A percentile compares a stretch with the other conserved stretches of the same genome.
These are phyloP conservation scores for Scorias spongiosa DNA, from an alignment of 2,329 filamentous ascomycete genomes.

Conservation along the genomic window DNA sequence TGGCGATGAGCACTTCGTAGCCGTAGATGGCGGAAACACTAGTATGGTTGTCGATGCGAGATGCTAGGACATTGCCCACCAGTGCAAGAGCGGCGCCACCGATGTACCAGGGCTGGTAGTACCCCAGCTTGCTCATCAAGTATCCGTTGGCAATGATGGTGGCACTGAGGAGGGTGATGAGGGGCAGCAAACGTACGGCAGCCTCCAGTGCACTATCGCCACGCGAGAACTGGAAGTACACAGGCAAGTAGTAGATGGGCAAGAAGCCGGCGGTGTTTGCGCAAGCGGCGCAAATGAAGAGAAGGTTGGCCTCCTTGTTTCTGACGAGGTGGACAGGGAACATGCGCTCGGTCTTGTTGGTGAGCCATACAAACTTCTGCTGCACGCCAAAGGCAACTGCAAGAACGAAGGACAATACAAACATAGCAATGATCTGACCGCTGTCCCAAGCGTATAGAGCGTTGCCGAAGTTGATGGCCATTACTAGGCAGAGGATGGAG, in stretches of 20 bases:
- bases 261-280: constrained; percentile 3
- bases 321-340: background rate
- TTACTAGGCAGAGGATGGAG: too few species aligned
- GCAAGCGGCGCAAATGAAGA: constrained; percentile 8
- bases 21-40: too few species aligned
- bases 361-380: background rate
- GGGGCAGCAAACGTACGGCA: background rate
- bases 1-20: too few species aligned
- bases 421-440: background rate
- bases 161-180: too few species aligned
- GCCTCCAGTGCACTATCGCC: background rate
- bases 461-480: too few species aligned
- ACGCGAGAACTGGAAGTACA: background rate
- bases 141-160: too few species aligned
- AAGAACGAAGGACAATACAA: background rate
- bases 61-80: background rate
- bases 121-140: too few species aligned
- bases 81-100: too few species aligned
- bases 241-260: constrained; percentile 6
- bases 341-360: background rate
- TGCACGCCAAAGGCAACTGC: constrained; percentile 2
- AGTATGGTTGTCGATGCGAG: too few species aligned
- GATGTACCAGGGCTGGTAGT: too few species aligned
- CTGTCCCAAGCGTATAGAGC: background rate
- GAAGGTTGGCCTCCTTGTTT: constrained; percentile 12